phyloP scores from a whole-genome alignment of 768 basidiomycete species.

The Pulveroboletus ravenelii region DNA sequence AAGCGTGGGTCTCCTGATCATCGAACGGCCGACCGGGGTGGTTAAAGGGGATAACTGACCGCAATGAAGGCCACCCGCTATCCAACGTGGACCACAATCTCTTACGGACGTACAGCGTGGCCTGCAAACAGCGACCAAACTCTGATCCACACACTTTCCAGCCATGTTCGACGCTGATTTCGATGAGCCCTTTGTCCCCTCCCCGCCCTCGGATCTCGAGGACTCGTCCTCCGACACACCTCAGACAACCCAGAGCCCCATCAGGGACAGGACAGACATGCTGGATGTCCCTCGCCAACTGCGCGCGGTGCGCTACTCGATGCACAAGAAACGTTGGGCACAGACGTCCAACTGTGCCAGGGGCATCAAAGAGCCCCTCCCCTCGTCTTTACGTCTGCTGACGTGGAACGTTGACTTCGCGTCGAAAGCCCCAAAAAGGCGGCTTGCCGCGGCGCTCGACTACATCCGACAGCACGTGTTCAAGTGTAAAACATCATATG shows the following conservation, averaged over 20 bases:
- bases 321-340: slow-evolving; percentile 30
- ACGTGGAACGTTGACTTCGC: slow-evolving; percentile 71
- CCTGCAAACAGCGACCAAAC: slow-evolving; percentile 2
- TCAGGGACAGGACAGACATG: slow-evolving; percentile 17
- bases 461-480: slow-evolving; percentile 55
- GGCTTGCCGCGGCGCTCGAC: slow-evolving; percentile 46
- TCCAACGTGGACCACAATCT: slow-evolving; percentile 2
- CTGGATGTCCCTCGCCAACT: slow-evolving; percentile 26
- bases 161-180: slow-evolving; percentile 27
- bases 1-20: slow-evolving; percentile 9
- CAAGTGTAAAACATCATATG: slow-evolving; percentile 35
- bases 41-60: slow-evolving; percentile 16
- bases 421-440: slow-evolving; percentile 33
- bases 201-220: slow-evolving; percentile 24
- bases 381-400: slow-evolving; percentile 49
- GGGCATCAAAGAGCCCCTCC: slow-evolving; percentile 33
- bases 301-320: slow-evolving; percentile 31
- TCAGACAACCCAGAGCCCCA: slow-evolving; percentile 14
- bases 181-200: slow-evolving; percentile 30
- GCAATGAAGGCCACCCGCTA: background rate
- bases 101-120: slow-evolving; percentile 11
- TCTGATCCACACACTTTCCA: slow-evolving; percentile 5
- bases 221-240: slow-evolving; percentile 28
- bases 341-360: slow-evolving; percentile 34
- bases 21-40: background rate